Evolutionary conservation across 345 rosid species (phyloP).

Genomic region (Gossypioides kirkii): DNA sequence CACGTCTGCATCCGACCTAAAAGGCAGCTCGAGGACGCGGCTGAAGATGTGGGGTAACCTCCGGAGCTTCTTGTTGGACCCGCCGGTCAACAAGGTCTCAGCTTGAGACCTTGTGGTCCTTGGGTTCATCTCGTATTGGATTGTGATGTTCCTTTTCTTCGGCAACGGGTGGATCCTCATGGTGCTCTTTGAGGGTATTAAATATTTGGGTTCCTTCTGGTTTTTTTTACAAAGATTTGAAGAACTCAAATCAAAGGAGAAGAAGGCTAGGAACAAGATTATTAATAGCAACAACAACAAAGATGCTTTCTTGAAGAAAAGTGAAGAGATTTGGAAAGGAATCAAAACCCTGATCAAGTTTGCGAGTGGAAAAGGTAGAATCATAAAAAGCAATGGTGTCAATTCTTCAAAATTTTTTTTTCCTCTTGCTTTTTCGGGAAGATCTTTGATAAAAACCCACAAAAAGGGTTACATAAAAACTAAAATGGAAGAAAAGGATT

Average conservation of each 20-base stretch:
- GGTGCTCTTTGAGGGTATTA: not conserved
- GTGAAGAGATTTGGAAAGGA: conserved; percentile 21
- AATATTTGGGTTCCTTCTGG: conserved; percentile 1
- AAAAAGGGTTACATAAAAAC: not conserved
- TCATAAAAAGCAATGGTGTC: conserved; percentile 31
- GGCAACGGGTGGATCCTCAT: conserved; percentile 91
- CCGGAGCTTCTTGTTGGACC: conserved; percentile 73
- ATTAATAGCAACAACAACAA: conserved; percentile 14
- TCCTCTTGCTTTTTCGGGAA: not conserved
- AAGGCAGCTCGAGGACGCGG: conserved; percentile 88
- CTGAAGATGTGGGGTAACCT: conserved; percentile 86
- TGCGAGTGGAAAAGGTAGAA: conserved; percentile 22
- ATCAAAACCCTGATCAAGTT: conserved; percentile 36
- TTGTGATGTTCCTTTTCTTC: conserved; percentile 53
- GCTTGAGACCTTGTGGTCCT: conserved; percentile 27
- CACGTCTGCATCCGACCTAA: conserved; percentile 87
- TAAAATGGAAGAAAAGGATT: not conserved
- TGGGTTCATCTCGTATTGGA: conserved; percentile 33
- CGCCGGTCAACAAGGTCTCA: conserved; percentile 17
- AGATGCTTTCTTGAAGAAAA: conserved; percentile 25
- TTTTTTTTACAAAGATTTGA: conserved; percentile 16
- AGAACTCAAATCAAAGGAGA: not conserved
- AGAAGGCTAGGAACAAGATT: conserved; percentile 22
- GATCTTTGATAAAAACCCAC: not conserved
- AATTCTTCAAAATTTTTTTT: not conserved